Conservation (phyloP, 1,284 basidiomycete species). For the Irpex sp. region DNA sequence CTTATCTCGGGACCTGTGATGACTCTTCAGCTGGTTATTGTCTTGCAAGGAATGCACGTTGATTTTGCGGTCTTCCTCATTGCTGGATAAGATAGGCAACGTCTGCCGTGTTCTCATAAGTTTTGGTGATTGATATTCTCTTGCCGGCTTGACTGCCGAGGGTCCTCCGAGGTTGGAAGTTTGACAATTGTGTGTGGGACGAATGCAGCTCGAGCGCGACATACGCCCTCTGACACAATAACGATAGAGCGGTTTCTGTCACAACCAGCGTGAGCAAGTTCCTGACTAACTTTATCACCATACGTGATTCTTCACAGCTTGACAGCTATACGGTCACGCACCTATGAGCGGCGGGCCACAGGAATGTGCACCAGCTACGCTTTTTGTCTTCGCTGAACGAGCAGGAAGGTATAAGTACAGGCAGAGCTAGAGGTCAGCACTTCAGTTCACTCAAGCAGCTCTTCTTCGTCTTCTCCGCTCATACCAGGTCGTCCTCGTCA, state of each 20-base stretch:
- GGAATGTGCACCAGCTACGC: not conserved
- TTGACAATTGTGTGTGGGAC: not conserved
- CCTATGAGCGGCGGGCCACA: not conserved
- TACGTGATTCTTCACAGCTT: not conserved
- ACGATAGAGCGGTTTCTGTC: not conserved
- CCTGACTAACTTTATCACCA: not conserved
- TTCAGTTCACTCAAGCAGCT: not conserved
- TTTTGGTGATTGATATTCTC: not conserved
- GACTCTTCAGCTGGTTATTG: not conserved
- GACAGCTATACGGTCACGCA: not conserved
- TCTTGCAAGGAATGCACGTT: not conserved
- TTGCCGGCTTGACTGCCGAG: not conserved
- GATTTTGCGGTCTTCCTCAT: not conserved
- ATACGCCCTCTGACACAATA: not conserved
- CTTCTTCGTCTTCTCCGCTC: not conserved
- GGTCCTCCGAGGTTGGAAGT: not conserved
- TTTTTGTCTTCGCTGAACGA: not conserved
- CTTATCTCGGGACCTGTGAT: not conserved
- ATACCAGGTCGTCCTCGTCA: not conserved
- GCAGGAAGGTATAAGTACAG: not conserved
- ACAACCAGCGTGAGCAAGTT: not conserved
- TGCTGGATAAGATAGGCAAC: not conserved
- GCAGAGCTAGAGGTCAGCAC: not conserved
- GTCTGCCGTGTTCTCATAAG: not conserved
- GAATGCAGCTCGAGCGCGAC: not conserved